phyloP scores from a whole-genome alignment of 139 green algal species.

The Chlamydomonas urium region DNA sequence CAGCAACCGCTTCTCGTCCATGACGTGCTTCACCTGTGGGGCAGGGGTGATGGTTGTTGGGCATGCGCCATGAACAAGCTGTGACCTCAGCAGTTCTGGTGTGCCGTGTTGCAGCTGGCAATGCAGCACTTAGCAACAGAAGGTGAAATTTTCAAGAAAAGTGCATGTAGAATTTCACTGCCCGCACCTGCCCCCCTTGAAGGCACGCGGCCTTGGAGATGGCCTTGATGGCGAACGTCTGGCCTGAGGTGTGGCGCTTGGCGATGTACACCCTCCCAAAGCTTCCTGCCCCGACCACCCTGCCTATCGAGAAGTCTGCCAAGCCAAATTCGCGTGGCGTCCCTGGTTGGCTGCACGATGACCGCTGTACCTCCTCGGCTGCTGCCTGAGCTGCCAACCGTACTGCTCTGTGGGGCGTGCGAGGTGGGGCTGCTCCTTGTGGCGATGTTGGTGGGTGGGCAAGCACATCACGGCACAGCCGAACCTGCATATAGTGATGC shows the following conservation, averaged over 20 bases:
- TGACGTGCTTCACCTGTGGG: slow-evolving; percentile 64
- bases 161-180: background rate
- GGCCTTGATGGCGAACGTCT: slow-evolving; percentile 66
- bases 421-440: no score
- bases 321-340: slow-evolving; percentile 3
- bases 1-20: slow-evolving; percentile 64
- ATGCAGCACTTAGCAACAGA: background rate
- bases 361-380: no score
- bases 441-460: no score
- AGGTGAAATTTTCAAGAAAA: background rate
- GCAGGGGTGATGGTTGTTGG: background rate
- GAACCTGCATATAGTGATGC: no score
- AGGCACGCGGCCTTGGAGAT: slow-evolving; percentile 70
- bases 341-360: no score
- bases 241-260: slow-evolving; percentile 34
- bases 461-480: no score
- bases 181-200: slow-evolving; percentile 62
- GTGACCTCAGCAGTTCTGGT: background rate
- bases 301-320: slow-evolving; percentile 51
- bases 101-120: background rate
- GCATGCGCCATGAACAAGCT: no score
- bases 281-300: slow-evolving; percentile 66
- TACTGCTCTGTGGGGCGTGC: no score
- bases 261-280: slow-evolving; percentile 69
- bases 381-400: no score